phyloP scores from a whole-genome alignment of 2,329 filamentous ascomycete genomes.

The Diaporthe australafricana region DNA sequence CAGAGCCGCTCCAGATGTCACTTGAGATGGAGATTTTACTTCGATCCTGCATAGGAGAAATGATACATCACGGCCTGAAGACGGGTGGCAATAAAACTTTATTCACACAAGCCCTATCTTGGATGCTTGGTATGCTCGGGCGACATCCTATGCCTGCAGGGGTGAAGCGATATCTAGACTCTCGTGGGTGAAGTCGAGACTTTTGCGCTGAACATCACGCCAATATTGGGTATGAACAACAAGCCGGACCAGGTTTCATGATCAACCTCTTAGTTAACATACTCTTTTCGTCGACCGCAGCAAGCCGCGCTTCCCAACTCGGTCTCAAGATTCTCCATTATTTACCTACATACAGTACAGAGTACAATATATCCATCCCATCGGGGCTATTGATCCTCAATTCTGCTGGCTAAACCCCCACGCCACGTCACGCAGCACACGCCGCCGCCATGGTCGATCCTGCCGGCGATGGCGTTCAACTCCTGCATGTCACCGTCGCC shows the following conservation, averaged over 20 bases:
- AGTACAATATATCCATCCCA: not conserved
- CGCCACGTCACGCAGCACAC: slow-evolving; percentile 16
- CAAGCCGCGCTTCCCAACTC: not conserved
- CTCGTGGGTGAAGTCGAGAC: not conserved
- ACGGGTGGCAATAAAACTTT: not conserved
- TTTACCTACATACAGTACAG: not conserved
- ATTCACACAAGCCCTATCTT: not conserved
- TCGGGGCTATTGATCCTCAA: not conserved
- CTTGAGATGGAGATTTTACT: slow-evolving; percentile 8
- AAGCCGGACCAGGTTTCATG: not conserved
- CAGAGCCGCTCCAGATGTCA: slow-evolving; percentile 21
- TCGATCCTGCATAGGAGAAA: slow-evolving; percentile 20
- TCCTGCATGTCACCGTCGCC: slow-evolving; percentile 42
- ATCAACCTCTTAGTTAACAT: not conserved
- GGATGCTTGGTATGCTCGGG: not conserved
- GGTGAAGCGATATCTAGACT: not conserved
- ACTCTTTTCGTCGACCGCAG: not conserved
- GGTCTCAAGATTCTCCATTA: not conserved
- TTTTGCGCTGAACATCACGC: not conserved
- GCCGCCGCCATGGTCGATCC: slow-evolving; percentile 40
- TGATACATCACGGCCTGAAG: not conserved
- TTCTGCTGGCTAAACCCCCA: not conserved
- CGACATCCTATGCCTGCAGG: not conserved
- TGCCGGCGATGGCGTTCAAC: slow-evolving; percentile 42
- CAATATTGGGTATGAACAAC: not conserved